Conservation (phyloP, 2,329 filamentous ascomycete genomes). For the Colletotrichum theobromicola region DNA sequence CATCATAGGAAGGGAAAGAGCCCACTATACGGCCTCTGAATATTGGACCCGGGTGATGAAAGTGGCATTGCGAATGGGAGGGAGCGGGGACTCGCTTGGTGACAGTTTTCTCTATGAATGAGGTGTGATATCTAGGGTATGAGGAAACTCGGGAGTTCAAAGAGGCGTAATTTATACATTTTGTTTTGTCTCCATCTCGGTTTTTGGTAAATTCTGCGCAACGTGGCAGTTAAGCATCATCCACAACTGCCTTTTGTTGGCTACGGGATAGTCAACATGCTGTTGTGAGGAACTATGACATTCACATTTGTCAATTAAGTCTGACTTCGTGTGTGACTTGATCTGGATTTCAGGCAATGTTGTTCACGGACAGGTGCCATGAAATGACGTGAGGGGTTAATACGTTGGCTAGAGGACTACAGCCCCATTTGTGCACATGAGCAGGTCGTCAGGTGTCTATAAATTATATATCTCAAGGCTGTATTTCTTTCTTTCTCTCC, state of each 20-base stretch:
- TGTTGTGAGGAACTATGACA: too few relatives aligned
- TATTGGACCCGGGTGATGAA: conserved; percentile 5
- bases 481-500: too few relatives aligned
- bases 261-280: not conserved
- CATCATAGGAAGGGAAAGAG: not conserved
- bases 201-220: not conserved
- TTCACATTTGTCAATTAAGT: too few relatives aligned
- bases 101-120: conserved; percentile 3
- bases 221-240: not conserved
- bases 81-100: not conserved
- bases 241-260: not conserved
- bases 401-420: too few relatives aligned
- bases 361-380: too few relatives aligned
- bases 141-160: conserved; percentile 21
- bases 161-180: conserved; percentile 22
- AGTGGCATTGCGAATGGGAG: not conserved
- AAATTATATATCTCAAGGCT: too few relatives aligned
- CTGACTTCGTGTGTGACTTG: too few relatives aligned
- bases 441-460: too few relatives aligned
- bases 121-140: conserved; percentile 20
- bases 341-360: too few relatives aligned
- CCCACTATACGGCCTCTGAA: not conserved
- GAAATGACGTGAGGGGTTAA: too few relatives aligned
- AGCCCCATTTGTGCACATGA: too few relatives aligned
- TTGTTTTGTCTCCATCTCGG: conserved; percentile 1